Conservation (phyloP, 352 stramenopile genomes). For the Phytopythium cucurbitacearum region DNA sequence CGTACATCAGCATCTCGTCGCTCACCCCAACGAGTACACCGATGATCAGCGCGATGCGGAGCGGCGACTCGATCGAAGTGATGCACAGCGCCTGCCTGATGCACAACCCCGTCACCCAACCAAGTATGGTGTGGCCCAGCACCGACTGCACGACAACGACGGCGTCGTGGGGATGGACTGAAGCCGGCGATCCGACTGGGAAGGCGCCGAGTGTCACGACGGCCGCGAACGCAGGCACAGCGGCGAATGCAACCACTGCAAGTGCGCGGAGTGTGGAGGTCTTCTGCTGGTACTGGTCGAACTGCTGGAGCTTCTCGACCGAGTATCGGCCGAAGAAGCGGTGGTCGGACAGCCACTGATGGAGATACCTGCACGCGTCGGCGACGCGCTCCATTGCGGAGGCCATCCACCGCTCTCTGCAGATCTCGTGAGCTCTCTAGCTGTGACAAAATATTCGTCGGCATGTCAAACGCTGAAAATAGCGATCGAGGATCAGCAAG, state of each 20-base stretch:
- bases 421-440: too few relatives aligned
- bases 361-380: neutral
- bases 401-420: neutral
- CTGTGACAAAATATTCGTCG: too few relatives aligned
- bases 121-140: conserved; percentile 8
- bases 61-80: conserved; percentile 1
- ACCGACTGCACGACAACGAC: conserved; percentile 8
- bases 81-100: conserved; percentile 13
- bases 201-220: conserved; percentile 12
- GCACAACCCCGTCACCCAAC: conserved; percentile 7
- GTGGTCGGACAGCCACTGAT: conserved; percentile 23
- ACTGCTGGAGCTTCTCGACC: conserved; percentile 27
- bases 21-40: conserved; percentile 4
- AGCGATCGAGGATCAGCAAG: too few relatives aligned
- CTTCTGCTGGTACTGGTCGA: conserved; percentile 18
- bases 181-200: conserved; percentile 9
- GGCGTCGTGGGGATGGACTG: neutral
- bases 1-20: conserved; percentile 9
- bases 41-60: conserved; percentile 1
- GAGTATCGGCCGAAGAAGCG: conserved; percentile 22
- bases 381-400: conserved; percentile 3
- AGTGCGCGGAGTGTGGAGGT: conserved; percentile 9
- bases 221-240: conserved; percentile 6
- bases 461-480: too few relatives aligned
- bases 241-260: conserved; percentile 14